These are phyloP conservation scores for Verticillium isaacii DNA, from an alignment of 2,329 filamentous ascomycete species.

Conservation along the genomic window DNA sequence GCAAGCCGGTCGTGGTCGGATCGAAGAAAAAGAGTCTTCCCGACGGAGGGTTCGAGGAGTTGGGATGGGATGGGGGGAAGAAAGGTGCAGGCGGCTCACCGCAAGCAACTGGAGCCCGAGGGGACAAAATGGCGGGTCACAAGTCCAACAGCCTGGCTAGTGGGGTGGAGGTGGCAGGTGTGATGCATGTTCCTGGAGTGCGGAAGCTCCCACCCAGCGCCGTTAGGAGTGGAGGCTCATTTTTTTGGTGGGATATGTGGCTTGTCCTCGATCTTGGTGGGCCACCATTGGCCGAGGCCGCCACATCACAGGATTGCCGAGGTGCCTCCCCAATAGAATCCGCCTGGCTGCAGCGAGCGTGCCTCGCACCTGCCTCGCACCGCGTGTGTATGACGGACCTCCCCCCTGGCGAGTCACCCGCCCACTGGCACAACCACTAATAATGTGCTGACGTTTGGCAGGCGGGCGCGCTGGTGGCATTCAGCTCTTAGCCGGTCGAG, in stretches of 20 bases:
- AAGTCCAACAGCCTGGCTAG: not conserved
- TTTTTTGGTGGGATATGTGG: not conserved
- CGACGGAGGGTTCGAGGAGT: slow-evolving; percentile 5
- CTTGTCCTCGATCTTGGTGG: not conserved
- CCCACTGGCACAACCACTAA: not conserved
- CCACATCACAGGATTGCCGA: not conserved
- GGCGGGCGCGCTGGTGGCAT: not conserved
- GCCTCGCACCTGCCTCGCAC: not conserved
- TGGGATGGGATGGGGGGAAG: not conserved
- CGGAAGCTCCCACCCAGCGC: not conserved
- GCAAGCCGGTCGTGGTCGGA: slow-evolving; percentile 1
- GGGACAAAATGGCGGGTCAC: not conserved
- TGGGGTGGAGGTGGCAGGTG: not conserved
- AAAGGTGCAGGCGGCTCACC: not conserved
- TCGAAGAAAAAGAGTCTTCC: slow-evolving; percentile 3
- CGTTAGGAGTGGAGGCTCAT: not conserved
- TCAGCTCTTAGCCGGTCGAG: not conserved
- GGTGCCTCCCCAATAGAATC: not conserved
- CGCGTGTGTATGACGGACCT: not conserved
- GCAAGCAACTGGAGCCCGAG: not conserved
- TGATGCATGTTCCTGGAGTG: not conserved
- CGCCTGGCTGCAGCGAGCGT: not conserved
- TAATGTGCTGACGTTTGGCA: not conserved
- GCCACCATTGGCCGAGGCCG: not conserved
- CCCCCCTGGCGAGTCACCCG: not conserved